Conservation (phyloP, 2,329 filamentous ascomycete genomes). For the Fusarium acutatum region DNA sequence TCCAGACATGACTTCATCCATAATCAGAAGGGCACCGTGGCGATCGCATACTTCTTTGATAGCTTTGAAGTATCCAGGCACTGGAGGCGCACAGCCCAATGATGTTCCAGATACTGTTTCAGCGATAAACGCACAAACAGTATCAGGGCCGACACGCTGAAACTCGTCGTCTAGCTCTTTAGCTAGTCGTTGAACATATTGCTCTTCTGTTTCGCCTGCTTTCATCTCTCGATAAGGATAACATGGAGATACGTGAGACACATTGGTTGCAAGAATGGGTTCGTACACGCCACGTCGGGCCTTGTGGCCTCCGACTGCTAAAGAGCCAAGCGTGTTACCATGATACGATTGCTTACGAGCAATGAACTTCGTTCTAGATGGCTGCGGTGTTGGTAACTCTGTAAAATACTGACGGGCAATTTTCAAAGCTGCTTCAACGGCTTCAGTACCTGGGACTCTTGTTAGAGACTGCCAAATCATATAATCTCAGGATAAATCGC, state of each 20-base stretch:
- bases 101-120: constrained; percentile 36
- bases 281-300: constrained; percentile 40
- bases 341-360: constrained; percentile 30
- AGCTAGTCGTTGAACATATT: constrained; percentile 22
- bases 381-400: constrained; percentile 22
- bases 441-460: constrained; percentile 23
- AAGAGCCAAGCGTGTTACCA: constrained; percentile 26
- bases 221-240: constrained; percentile 39
- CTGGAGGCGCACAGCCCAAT: constrained; percentile 21
- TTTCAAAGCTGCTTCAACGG: constrained; percentile 33
- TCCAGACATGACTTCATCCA: constrained; percentile 75
- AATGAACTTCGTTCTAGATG: constrained; percentile 23
- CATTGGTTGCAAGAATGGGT: constrained; percentile 33
- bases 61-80: constrained; percentile 60
- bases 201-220: constrained; percentile 37
- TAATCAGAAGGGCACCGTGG: constrained; percentile 62
- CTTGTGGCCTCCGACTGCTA: constrained; percentile 17
- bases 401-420: constrained; percentile 34
- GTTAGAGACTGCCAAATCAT: background rate
- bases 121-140: constrained; percentile 31
- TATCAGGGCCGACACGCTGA: constrained; percentile 14
- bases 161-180: constrained; percentile 33
- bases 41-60: constrained; percentile 62
- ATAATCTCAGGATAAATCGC: accelerated
- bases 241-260: constrained; percentile 42